Percentiles rank a stretch among this genome's conserved stretches.
Evolutionary conservation across 2,329 filamentous ascomycete genomes (phyloP).

Genomic region (Dothideomycetes sp.): DNA sequence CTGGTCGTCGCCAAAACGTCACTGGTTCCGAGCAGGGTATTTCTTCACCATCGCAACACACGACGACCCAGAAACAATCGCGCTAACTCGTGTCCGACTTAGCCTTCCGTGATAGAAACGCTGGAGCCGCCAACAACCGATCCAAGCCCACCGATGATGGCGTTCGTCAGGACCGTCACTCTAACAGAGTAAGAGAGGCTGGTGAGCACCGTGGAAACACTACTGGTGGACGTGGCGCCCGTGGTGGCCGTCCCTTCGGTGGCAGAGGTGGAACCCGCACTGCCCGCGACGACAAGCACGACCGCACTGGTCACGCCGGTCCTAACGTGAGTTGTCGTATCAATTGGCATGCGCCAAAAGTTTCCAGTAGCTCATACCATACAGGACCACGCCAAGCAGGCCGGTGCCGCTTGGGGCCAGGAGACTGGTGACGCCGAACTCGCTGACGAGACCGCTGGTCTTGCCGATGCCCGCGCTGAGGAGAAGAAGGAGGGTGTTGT

Average conservation of each 20-base stretch:
- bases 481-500: constrained; percentile 55
- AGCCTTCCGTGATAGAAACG: constrained; percentile 87
- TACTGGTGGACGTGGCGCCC: constrained; percentile 38
- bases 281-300: constrained; percentile 52
- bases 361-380: too few species aligned
- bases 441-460: constrained; percentile 85
- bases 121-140: constrained; percentile 74
- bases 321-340: constrained; percentile 41
- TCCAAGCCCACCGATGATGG: constrained; percentile 67
- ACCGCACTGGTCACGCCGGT: constrained; percentile 43
- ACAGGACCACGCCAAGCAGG: constrained; percentile 69
- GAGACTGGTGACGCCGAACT: constrained; percentile 73
- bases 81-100: constrained; percentile 8
- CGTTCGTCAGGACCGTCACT: constrained; percentile 38
- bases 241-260: constrained; percentile 40
- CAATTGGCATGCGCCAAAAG: too few species aligned
- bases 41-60: constrained; percentile 29
- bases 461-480: constrained; percentile 78
- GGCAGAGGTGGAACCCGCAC: constrained; percentile 45
- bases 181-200: constrained; percentile 20
- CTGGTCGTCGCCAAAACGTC: constrained; percentile 47
- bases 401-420: constrained; percentile 81
- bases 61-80: neutral
- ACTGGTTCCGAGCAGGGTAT: constrained; percentile 81
- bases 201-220: constrained; percentile 34